Base-by-base conservation (phyloP, 495 filamentous ascomycete species). In the Viridothelium virens region DNA sequence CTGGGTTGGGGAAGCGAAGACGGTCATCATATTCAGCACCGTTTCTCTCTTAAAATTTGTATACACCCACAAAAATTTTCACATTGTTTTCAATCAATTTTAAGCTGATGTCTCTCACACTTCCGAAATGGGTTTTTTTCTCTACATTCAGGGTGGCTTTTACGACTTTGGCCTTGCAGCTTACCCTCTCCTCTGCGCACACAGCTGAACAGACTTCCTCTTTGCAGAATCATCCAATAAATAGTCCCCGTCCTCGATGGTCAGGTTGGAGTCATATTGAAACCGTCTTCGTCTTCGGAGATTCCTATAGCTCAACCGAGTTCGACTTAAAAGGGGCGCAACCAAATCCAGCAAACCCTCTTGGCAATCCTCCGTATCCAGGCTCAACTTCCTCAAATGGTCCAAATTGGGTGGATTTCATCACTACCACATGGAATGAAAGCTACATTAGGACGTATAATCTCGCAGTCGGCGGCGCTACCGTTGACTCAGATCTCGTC, bases 301-400 rank as follows among this genome's bases (percentile, higher is more conserved):
- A 89, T 71, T 87, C 85, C 1, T 90, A 88, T 70, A 83, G 82
- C 18, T 75, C 76, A 56, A 88, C 85, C 18, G 84, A 83, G 59
- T 96, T 94, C 78, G 82, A 90, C 71, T 74, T 81, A 48, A 75
- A 78, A 61, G 12, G 38, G 10, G 76, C 80, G 14, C 85, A 89
- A 66, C 89, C 91, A 10, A 81, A 82, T 25, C 72, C 79, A 10
- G 64, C 77, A 36, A 90, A 92, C 72, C 89, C 91, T 0, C 79
- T 94, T 66, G 91, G 91, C 34, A 96, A 93, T 73, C 90, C 91
- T 9, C 59, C 74, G 0, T 85, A 84, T 53, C 86, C 85, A 72
- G 83, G 83, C 46, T 77, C 74, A 53, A 83, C 83, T 47, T 81
- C 82, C 5, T 73, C 78, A 25, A 86, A 85, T 68, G 84, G 84